phyloP scores from a whole-genome alignment of 148 eudicot species.

The Linanthus parryae region DNA sequence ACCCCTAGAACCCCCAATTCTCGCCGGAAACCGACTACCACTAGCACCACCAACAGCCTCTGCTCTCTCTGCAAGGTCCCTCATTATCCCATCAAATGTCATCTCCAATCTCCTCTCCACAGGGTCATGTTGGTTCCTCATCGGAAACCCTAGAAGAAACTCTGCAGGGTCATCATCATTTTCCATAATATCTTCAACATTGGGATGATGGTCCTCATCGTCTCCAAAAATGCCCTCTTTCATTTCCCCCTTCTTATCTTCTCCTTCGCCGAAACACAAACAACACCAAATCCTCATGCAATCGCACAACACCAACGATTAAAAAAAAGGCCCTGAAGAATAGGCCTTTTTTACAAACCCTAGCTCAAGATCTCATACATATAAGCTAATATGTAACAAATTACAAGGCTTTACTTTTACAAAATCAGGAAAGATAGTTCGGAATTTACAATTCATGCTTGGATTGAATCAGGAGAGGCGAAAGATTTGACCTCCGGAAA shows the following conservation, averaged over 20 bases:
- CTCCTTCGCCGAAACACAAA: conserved; percentile 31
- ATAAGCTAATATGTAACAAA: background rate
- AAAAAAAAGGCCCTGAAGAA: conserved; percentile 3
- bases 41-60: conserved; percentile 26
- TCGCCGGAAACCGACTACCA: conserved; percentile 3
- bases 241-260: conserved; percentile 20
- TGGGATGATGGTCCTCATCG: too few relatives aligned
- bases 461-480: background rate
- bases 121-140: too few relatives aligned
- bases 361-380: conserved; percentile 15
- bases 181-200: conserved; percentile 13
- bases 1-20: conserved; percentile 7
- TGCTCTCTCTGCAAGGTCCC: conserved; percentile 30
- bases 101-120: conserved; percentile 2
- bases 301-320: conserved; percentile 5
- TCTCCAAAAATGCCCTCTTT: too few relatives aligned
- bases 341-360: conserved; percentile 4
- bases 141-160: conserved; percentile 26
- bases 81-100: conserved; percentile 19
- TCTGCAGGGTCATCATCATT: conserved; percentile 13
- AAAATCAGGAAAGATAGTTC: conserved; percentile 8
- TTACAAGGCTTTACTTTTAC: too few relatives aligned
- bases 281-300: conserved; percentile 64
- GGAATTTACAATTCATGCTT: background rate
- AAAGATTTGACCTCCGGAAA: background rate